phyloP scores from a whole-genome alignment of 106 monocot species.

The Narthecium ossifragum region DNA sequence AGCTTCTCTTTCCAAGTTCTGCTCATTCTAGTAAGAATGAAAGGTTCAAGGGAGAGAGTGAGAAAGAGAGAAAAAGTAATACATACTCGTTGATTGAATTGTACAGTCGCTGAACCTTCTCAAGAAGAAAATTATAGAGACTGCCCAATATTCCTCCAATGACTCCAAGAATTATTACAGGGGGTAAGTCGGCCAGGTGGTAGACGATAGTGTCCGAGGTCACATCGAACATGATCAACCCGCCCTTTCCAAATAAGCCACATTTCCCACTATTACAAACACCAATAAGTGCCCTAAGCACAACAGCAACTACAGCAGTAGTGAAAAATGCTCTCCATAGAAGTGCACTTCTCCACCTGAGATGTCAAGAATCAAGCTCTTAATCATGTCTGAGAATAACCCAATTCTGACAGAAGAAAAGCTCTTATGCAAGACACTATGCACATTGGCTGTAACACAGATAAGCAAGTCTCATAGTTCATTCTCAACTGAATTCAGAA shows the following conservation, averaged over 20 bases:
- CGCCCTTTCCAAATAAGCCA: constrained; percentile 86
- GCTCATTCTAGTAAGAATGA: no score
- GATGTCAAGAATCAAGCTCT: no score
- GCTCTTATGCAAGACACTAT: no score
- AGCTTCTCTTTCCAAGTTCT: no score
- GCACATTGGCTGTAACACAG: no score
- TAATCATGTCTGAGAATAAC: no score
- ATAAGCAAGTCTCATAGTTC: no score
- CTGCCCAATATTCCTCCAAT: constrained; percentile 78
- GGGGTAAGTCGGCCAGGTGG: constrained; percentile 56
- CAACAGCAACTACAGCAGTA: constrained; percentile 77
- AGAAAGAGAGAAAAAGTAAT: neutral
- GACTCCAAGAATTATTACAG: constrained; percentile 69
- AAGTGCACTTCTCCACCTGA: constrained; percentile 81
- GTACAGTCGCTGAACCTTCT: constrained; percentile 60
- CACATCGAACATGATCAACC: constrained; percentile 92
- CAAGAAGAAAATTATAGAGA: constrained; percentile 66
- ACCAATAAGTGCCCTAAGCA: constrained; percentile 70
- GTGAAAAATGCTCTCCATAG: constrained; percentile 91
- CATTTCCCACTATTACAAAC: constrained; percentile 71
- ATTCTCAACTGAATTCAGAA: no score
- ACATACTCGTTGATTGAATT: constrained; percentile 63
- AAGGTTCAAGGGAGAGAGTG: neutral
- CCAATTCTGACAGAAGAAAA: no score
- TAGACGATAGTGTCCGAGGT: constrained; percentile 50